Percentiles rank a stretch among this genome's conserved stretches.
Evolutionary conservation across 1,284 basidiomycete genomes (phyloP).

Genomic region (Sphaerobolus stellatus): DNA sequence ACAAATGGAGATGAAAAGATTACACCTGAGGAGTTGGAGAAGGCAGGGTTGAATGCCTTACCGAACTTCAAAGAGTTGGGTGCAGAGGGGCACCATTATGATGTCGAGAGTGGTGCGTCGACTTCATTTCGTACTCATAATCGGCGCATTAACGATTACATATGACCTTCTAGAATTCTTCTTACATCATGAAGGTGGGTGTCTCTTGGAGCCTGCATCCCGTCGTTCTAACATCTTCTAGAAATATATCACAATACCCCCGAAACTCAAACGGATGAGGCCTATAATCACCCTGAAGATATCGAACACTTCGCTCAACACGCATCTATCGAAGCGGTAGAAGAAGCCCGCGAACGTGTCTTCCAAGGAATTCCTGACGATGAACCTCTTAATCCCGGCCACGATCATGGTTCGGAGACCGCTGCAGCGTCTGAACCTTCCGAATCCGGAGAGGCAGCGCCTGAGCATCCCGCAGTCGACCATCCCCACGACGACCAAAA

Average conservation of each 20-base stretch:
- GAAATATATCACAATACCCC: constrained; percentile 73
- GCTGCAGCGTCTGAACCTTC: constrained; percentile 19
- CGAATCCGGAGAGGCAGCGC: constrained; percentile 13
- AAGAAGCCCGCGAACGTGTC: constrained; percentile 79
- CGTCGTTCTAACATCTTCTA: constrained; percentile 2
- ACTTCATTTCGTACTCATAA: constrained; percentile 2
- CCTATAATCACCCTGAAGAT: constrained; percentile 93
- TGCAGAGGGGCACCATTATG: constrained; percentile 90
- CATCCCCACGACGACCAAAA: constrained; percentile 38
- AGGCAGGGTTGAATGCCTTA: constrained; percentile 74
- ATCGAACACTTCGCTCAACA: constrained; percentile 87
- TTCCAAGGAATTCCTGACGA: constrained; percentile 75
- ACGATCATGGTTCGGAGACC: constrained; percentile 18
- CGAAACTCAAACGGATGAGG: constrained; percentile 94
- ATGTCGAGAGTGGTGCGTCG: constrained; percentile 77
- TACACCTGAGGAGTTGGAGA: constrained; percentile 77
- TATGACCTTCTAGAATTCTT: constrained; percentile 75
- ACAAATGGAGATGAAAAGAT: constrained; percentile 78
- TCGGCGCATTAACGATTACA: neutral
- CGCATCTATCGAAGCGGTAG: constrained; percentile 81
- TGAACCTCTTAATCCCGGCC: constrained; percentile 19
- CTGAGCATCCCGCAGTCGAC: constrained; percentile 12
- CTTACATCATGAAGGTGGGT: constrained; percentile 88
- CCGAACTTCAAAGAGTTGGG: constrained; percentile 90
- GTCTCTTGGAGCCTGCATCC: neutral